Conservation (phyloP, 2,329 filamentous ascomycete species). For the Diaporthe helianthi region DNA sequence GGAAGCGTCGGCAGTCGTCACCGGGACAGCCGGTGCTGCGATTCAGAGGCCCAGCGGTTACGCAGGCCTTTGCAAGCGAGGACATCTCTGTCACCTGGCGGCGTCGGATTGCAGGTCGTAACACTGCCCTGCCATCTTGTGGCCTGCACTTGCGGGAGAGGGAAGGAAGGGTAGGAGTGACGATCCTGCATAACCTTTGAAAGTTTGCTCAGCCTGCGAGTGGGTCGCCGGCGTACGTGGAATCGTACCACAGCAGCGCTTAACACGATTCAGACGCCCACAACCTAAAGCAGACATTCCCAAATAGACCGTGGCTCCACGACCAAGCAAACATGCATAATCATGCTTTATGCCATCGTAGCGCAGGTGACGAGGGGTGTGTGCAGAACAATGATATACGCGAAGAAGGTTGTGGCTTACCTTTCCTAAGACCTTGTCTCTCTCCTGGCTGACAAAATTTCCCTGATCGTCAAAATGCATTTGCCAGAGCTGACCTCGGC, state of each 20-base stretch:
- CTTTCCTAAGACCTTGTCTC: constrained; percentile 87
- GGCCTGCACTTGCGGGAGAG: not conserved
- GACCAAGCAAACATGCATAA: constrained; percentile 13
- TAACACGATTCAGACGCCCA: constrained; percentile 15
- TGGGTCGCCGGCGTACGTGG: constrained; percentile 20
- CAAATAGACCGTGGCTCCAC: constrained; percentile 25
- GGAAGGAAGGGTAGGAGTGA: constrained; percentile 9
- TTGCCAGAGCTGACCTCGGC: constrained; percentile 76
- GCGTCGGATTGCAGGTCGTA: constrained; percentile 6
- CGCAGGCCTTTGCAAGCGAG: constrained; percentile 13
- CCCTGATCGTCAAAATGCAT: constrained; percentile 85
- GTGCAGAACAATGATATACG: constrained; percentile 32
- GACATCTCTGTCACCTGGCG: not conserved
- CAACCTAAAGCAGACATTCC: not conserved
- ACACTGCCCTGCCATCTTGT: not conserved
- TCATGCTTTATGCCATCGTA: constrained; percentile 1
- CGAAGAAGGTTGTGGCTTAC: constrained; percentile 51
- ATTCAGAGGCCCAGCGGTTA: constrained; percentile 25
- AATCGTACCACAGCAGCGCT: constrained; percentile 23
- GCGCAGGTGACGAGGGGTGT: constrained; percentile 23
- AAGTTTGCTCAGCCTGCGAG: constrained; percentile 12
- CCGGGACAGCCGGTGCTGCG: constrained; percentile 17
- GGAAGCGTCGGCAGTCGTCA: constrained; percentile 8
- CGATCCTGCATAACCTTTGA: constrained; percentile 17
- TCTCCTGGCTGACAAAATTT: constrained; percentile 84